phyloP scores from a whole-genome alignment of 2,329 filamentous ascomycete species.

The Penicillium sp. region DNA sequence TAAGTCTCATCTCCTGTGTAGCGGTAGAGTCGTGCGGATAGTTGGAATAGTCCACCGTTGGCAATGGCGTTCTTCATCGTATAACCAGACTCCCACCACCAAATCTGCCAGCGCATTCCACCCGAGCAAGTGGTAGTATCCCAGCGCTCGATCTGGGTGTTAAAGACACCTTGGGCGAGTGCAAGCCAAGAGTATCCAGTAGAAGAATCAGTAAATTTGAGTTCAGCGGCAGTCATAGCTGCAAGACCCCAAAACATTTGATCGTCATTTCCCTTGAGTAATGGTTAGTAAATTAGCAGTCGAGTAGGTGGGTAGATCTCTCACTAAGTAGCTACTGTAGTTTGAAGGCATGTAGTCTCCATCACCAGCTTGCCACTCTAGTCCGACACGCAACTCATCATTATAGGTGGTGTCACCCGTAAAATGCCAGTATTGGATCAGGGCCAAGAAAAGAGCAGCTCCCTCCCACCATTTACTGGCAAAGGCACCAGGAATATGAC shows the following conservation, averaged over 20 bases:
- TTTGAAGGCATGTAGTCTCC: constrained; percentile 72
- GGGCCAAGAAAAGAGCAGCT: constrained; percentile 64
- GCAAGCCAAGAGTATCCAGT: constrained; percentile 59
- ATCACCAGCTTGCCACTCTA: constrained; percentile 71
- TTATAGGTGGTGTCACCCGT: constrained; percentile 73
- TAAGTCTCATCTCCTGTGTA: constrained; percentile 43
- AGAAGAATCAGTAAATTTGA: constrained; percentile 16
- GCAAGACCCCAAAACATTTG: constrained; percentile 7
- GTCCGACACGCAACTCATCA: constrained; percentile 63
- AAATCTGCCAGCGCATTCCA: constrained; percentile 81
- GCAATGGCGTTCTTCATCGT: constrained; percentile 55
- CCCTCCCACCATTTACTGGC: constrained; percentile 64
- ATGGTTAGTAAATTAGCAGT: neutral
- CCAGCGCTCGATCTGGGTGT: constrained; percentile 70
- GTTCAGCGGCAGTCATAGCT: constrained; percentile 4
- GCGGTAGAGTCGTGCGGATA: constrained; percentile 44
- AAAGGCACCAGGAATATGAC: constrained; percentile 48
- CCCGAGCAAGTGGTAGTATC: constrained; percentile 65
- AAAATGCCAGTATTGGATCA: constrained; percentile 81
- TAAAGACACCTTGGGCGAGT: constrained; percentile 73
- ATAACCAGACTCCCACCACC: constrained; percentile 53
- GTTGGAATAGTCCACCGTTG: constrained; percentile 54
- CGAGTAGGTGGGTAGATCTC: neutral
- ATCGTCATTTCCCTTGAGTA: constrained; percentile 6
- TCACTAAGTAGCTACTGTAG: constrained; percentile 27